Percentiles rank a stretch among this genome's conserved stretches.
These are phyloP conservation scores for Spinacia oleracea DNA, from an alignment of 179 eudicot species.

Conservation along the genomic window DNA sequence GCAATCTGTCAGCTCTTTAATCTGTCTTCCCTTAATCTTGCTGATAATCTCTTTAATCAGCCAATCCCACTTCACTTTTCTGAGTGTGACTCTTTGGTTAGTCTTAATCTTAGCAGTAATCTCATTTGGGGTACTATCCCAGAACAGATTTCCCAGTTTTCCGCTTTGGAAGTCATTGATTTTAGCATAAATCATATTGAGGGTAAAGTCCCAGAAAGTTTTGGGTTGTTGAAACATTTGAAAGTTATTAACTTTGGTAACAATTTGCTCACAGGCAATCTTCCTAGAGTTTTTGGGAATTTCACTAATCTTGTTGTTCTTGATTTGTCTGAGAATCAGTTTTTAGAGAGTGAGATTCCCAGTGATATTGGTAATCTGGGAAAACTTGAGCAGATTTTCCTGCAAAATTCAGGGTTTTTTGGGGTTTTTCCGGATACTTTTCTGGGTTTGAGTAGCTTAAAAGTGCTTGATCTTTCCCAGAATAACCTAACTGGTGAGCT, in stretches of 20 bases:
- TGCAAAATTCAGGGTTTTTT: slow-evolving; percentile 71
- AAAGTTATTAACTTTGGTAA: slow-evolving; percentile 62
- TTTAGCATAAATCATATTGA: slow-evolving; percentile 68
- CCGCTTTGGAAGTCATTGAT: slow-evolving; percentile 61
- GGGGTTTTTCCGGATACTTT: slow-evolving; percentile 65
- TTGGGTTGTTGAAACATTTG: slow-evolving; percentile 54
- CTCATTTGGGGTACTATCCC: slow-evolving; percentile 90
- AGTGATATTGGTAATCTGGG: slow-evolving; percentile 55
- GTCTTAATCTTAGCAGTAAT: slow-evolving; percentile 66
- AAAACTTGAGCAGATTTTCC: slow-evolving; percentile 61
- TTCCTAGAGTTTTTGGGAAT: slow-evolving; percentile 64
- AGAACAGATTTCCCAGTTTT: slow-evolving; percentile 71
- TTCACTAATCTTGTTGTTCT: slow-evolving; percentile 58
- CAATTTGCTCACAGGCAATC: slow-evolving; percentile 66
- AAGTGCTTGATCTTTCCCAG: slow-evolving; percentile 68
- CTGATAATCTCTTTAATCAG: slow-evolving; percentile 68
- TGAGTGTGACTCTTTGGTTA: slow-evolving; percentile 52
- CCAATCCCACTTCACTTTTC: slow-evolving; percentile 86
- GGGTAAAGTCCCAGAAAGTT: slow-evolving; percentile 64
- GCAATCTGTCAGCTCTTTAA: slow-evolving; percentile 50
- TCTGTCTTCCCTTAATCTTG: slow-evolving; percentile 63
- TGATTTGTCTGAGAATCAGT: slow-evolving; percentile 74
- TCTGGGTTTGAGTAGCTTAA: slow-evolving; percentile 46
- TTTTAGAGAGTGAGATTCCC: slow-evolving; percentile 64
- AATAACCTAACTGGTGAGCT: slow-evolving; percentile 73